Evolutionary conservation across 1,284 basidiomycete genomes (phyloP).

Genomic region (Pascua sp.): DNA sequence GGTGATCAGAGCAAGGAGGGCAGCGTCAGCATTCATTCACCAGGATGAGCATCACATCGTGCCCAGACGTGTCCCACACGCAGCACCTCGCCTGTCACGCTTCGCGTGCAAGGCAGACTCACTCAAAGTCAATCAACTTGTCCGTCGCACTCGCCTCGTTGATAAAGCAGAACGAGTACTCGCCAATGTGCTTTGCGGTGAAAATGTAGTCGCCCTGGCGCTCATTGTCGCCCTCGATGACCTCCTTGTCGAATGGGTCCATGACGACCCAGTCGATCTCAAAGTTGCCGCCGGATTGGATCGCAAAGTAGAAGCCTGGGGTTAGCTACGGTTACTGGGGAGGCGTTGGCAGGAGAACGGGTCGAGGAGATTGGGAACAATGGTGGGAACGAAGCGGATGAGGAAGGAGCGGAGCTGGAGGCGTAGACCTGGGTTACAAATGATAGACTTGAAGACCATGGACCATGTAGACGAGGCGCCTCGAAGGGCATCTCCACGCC

Average conservation of each 20-base stretch:
- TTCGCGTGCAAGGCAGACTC: conserved; percentile 24
- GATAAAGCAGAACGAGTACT: conserved; percentile 98
- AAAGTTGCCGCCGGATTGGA: conserved; percentile 95
- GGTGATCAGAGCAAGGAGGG: not conserved
- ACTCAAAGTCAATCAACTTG: conserved; percentile 91
- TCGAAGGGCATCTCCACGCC: too few species aligned
- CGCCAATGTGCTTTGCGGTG: conserved; percentile 84
- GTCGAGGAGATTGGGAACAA: too few species aligned
- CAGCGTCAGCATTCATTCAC: too few species aligned
- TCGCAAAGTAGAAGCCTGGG: conserved; percentile 58
- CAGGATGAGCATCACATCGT: too few species aligned
- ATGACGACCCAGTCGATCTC: conserved; percentile 94
- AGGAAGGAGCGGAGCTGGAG: too few species aligned
- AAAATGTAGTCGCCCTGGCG: conserved; percentile 96
- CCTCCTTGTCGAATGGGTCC: conserved; percentile 78
- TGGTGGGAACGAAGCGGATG: too few species aligned
- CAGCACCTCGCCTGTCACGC: too few species aligned
- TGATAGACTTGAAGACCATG: too few species aligned
- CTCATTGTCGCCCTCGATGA: conserved; percentile 81
- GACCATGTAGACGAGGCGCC: too few species aligned
- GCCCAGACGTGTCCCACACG: not conserved
- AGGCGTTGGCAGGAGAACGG: not conserved
- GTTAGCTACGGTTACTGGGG: not conserved
- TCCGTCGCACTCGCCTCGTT: conserved; percentile 89
- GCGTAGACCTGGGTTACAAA: too few species aligned